These are phyloP conservation scores for Ensete ventricosum DNA, from an alignment of 176 grass and related monocot genomes.

Conservation along the genomic window DNA sequence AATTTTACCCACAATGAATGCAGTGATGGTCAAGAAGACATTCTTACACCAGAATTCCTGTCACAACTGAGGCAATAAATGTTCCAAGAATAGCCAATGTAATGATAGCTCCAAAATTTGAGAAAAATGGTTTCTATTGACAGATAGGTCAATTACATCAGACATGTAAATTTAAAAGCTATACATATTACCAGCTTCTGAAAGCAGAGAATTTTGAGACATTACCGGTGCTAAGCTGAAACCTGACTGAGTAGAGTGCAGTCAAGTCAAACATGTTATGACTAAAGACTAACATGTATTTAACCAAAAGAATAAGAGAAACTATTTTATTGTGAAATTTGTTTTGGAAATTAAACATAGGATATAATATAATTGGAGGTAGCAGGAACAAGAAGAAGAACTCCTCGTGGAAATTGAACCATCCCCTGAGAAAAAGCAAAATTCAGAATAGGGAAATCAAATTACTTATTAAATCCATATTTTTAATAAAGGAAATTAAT, in stretches of 20 bases:
- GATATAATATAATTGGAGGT: slow-evolving; percentile 99
- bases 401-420: slow-evolving; percentile 99
- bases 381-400: slow-evolving; percentile 98
- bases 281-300: not conserved
- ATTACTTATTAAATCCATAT: not conserved
- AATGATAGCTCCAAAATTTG: slow-evolving; percentile 94
- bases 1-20: not conserved
- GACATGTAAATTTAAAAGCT: not conserved
- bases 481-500: not conserved
- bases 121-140: slow-evolving; percentile 91
- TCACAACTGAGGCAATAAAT: slow-evolving; percentile 80
- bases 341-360: slow-evolving; percentile 38
- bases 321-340: not conserved
- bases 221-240: slow-evolving; percentile 93
- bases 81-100: slow-evolving; percentile 94
- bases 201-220: not conserved
- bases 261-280: slow-evolving; percentile 36
- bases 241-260: slow-evolving; percentile 76
- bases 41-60: slow-evolving; percentile 93
- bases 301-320: not conserved
- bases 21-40: slow-evolving; percentile 1
- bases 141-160: slow-evolving; percentile 6
- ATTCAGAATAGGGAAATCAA: not conserved
- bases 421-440: slow-evolving; percentile 41
- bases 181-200: not conserved